Conservation (phyloP, 2,329 filamentous ascomycete species). For the Alternaria solani region DNA sequence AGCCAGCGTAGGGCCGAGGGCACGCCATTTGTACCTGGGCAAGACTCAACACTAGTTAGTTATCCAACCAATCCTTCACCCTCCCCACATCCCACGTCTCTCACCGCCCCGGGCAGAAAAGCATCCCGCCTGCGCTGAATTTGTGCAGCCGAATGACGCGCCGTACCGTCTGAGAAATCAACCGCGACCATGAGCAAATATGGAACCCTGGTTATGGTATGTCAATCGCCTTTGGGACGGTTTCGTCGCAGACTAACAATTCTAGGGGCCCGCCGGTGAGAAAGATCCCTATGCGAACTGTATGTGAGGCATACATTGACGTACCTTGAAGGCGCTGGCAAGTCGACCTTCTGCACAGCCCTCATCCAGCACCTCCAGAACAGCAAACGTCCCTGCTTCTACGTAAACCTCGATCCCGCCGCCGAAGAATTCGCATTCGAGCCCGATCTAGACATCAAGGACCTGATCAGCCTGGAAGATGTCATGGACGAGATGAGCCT, state of each 20-base stretch:
- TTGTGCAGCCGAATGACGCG: conserved; percentile 13
- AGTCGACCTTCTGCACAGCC: conserved; percentile 94
- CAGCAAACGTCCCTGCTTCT: conserved; percentile 92
- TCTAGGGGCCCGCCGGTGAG: conserved; percentile 74
- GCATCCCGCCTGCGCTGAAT: conserved; percentile 12
- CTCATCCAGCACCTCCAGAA: conserved; percentile 92
- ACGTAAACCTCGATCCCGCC: conserved; percentile 97
- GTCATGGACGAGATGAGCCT: conserved; percentile 95
- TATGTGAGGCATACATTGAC: too few species aligned
- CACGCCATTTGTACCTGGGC: too few species aligned
- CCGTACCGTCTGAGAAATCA: conserved; percentile 1
- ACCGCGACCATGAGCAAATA: conserved; percentile 81
- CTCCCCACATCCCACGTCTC: conserved; percentile 14
- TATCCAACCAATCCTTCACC: conserved; percentile 5
- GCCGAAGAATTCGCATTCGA: conserved; percentile 91
- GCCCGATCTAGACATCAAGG: conserved; percentile 94
- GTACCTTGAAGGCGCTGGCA: conserved; percentile 71
- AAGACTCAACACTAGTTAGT: too few species aligned
- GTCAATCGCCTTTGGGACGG: neutral
- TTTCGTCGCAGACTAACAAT: conserved; percentile 11
- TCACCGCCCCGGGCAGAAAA: conserved; percentile 15
- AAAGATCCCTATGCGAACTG: too few species aligned
- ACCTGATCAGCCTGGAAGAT: conserved; percentile 91
- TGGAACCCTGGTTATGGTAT: conserved; percentile 87
- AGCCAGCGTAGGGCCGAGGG: too few species aligned